phyloP scores from a whole-genome alignment of 192 early-diverging fungal species.

The Paraglomus brasilianum region DNA sequence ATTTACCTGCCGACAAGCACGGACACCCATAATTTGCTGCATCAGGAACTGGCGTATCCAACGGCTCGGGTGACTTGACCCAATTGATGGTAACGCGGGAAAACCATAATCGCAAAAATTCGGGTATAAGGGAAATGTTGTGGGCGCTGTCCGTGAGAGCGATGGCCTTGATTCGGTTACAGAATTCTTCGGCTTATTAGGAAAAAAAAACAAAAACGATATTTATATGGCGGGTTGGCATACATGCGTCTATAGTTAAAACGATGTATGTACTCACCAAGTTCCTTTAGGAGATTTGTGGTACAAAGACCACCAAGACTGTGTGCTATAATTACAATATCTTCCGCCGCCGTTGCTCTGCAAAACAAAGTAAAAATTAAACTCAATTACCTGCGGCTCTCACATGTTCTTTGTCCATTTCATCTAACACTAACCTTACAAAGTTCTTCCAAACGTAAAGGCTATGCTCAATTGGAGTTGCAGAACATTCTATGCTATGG shows the following conservation, averaged over 20 bases:
- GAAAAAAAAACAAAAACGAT: not conserved
- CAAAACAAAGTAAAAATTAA: not conserved
- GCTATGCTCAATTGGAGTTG: slow-evolving; percentile 30
- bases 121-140: slow-evolving; percentile 1
- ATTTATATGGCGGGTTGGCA: too few relatives aligned
- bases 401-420: not conserved
- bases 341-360: not conserved
- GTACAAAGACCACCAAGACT: slow-evolving; percentile 27
- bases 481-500: not conserved
- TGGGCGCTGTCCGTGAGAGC: slow-evolving; percentile 27
- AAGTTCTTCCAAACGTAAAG: slow-evolving; percentile 37
- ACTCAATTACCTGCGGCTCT: slow-evolving; percentile 9
- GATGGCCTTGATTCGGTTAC: slow-evolving; percentile 4
- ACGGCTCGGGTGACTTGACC: slow-evolving; percentile 28
- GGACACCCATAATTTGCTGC: slow-evolving; percentile 30
- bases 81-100: slow-evolving; percentile 8
- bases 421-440: slow-evolving; percentile 23
- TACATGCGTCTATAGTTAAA: too few relatives aligned
- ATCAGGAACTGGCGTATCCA: slow-evolving; percentile 1
- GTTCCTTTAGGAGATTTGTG: not conserved
- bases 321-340: slow-evolving; percentile 16
- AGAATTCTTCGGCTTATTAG: slow-evolving; percentile 14
- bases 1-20: slow-evolving; percentile 35
- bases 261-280: not conserved
- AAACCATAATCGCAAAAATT: slow-evolving; percentile 13